phyloP scores from a whole-genome alignment of 1,139 yeast species.

The Yamadazyma conglobata region DNA sequence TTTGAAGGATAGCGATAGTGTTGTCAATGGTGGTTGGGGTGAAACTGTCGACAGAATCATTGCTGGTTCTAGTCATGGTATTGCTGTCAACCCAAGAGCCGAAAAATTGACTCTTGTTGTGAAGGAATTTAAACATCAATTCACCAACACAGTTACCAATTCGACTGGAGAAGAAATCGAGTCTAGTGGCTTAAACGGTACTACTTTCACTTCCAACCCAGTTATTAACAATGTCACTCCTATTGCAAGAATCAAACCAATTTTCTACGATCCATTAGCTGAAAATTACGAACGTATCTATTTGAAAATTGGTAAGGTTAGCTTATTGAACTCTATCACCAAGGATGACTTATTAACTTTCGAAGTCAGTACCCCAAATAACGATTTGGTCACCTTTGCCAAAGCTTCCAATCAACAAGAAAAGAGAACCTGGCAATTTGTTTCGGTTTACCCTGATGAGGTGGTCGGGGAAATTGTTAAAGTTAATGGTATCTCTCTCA shows the following conservation, averaged over 20 bases:
- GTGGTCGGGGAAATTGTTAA: conserved; percentile 67
- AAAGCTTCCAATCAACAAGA: conserved; percentile 67
- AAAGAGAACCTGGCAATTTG: conserved; percentile 62
- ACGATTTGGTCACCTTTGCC: conserved; percentile 51
- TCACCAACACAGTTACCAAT: conserved; percentile 11
- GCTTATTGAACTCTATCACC: conserved; percentile 27
- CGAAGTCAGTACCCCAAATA: conserved; percentile 46
- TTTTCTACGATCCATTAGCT: conserved; percentile 61
- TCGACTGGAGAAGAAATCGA: conserved; percentile 2
- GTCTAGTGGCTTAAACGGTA: no score
- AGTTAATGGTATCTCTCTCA: conserved; percentile 54
- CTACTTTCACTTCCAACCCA: conserved; percentile 35
- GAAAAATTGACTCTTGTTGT: conserved; percentile 67
- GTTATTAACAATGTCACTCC: conserved; percentile 46
- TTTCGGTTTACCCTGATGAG: conserved; percentile 76
- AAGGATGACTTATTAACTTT: conserved; percentile 45
- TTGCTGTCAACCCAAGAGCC: conserved; percentile 81
- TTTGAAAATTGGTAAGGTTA: conserved; percentile 52
- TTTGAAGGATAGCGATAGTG: conserved; percentile 17
- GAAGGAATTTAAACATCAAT: conserved; percentile 68
- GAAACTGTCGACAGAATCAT: conserved; percentile 77
- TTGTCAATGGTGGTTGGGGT: conserved; percentile 81
- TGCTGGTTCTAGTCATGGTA: conserved; percentile 71
- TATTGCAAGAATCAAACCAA: conserved; percentile 59
- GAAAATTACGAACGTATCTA: conserved; percentile 60